phyloP scores from a whole-genome alignment of 73 alveolate species.

The Paramecium bursaria region DNA sequence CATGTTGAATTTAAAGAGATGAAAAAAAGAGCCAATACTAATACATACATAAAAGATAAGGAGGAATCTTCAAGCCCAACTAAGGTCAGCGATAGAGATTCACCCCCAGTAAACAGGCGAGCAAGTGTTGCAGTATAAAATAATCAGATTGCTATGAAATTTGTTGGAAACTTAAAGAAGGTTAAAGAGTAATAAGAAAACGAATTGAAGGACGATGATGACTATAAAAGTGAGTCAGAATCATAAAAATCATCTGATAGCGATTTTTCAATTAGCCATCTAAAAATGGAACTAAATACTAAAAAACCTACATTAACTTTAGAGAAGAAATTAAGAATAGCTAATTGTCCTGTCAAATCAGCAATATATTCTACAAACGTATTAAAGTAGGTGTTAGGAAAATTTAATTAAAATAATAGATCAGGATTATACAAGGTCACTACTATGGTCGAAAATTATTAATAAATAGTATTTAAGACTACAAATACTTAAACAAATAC shows the following conservation, averaged over 20 bases:
- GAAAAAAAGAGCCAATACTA: constrained; percentile 4
- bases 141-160: background rate
- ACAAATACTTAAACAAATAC: constrained; percentile 33
- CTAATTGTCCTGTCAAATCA: constrained; percentile 34
- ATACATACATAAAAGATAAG: no score
- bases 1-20: constrained; percentile 42
- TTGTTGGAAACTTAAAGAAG: constrained; percentile 18
- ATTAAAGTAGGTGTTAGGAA: constrained; percentile 41
- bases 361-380: constrained; percentile 18
- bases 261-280: constrained; percentile 35
- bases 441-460: constrained; percentile 25
- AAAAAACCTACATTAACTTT: constrained; percentile 50
- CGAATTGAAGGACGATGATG: constrained; percentile 29
- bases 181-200: background rate
- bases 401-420: constrained; percentile 18
- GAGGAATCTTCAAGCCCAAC: background rate
- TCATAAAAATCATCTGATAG: constrained; percentile 2
- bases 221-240: constrained; percentile 1
- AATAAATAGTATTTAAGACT: constrained; percentile 18
- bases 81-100: background rate
- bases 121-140: background rate
- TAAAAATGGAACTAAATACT: constrained; percentile 8
- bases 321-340: constrained; percentile 48
- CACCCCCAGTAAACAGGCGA: background rate
- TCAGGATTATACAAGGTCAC: constrained; percentile 15